Evolutionary conservation across 2,329 filamentous ascomycete genomes (phyloP), one percentile per base, ranked within the genome.

Genomic region (Cladosporium sp.): DNA sequence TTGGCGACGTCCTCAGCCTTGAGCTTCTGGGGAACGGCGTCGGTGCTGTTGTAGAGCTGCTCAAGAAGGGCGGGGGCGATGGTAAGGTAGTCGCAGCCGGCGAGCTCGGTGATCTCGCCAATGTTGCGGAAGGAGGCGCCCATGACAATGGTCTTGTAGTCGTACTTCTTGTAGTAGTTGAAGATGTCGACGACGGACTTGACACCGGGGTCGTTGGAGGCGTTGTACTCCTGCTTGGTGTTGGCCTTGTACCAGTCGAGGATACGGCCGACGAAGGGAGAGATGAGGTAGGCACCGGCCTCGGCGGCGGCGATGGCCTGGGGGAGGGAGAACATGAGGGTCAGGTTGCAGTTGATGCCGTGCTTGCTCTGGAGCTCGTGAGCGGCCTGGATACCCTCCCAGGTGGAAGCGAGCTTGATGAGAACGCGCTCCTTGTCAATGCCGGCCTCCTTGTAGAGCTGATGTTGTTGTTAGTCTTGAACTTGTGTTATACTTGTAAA

Each of bases 121-220:
- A 85, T 85, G 86, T 91, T 98, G 80, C 95, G 90, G 92, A 99
- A 99, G 49, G 93, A 97, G 74, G 95, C 95, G 78, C 95, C 95
- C 95, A 99, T 99, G 83, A 99, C 95, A 76, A 98, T 97, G 81
- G 95, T 99, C 77, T 96, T 97, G 90, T 99, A 97, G 81, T 91
- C 92, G 81, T 85, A 92, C 88, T 98, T 98, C 92, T 99, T 99
- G 91, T 99, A 99, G 92, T 99, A 99, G 88, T 99, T 95, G 89
- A 90, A 99, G 85, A 99, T 99, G 81, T 77, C 79, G 87, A 94
- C 87, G 78, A 99, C 95, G 72, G 91, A 94, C 85, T 92, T 87
- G 82, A 99, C 95, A 86, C 95, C 95, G 66, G 95, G 95, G 86
- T 99, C 95, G 81, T 96, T 92, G 82, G 91, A 84, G 80, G 92